These are phyloP conservation scores for Rhodomyrtus tomentosa DNA, from an alignment of 345 rosid genomes.

Conservation along the genomic window DNA sequence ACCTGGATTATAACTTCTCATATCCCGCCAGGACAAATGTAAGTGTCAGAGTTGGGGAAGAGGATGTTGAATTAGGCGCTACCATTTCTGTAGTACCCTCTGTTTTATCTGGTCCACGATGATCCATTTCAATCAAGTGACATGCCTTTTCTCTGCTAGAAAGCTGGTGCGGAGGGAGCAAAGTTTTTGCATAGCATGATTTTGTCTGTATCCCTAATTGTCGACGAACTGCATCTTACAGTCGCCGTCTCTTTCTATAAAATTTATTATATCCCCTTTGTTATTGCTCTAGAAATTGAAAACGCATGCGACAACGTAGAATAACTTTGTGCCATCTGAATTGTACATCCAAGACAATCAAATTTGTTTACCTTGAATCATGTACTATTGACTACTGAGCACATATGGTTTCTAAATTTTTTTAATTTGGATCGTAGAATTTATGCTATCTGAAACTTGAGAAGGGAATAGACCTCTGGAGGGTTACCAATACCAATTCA, in stretches of 20 bases:
- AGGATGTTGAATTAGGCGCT: background rate
- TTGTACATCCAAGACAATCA: background rate
- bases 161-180: background rate
- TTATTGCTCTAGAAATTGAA: background rate
- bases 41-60: background rate
- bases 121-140: background rate
- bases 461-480: background rate
- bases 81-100: background rate
- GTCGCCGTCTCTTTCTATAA: background rate
- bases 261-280: background rate
- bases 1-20: background rate
- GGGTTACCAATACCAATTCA: background rate
- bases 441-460: background rate
- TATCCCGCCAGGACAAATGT: background rate
- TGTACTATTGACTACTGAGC: background rate
- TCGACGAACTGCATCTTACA: background rate
- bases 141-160: background rate
- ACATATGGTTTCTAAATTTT: background rate
- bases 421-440: background rate
- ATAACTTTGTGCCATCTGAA: background rate
- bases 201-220: background rate
- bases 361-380: background rate
- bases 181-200: background rate
- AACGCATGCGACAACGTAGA: background rate
- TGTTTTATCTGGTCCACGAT: background rate